Conservation (phyloP, 495 filamentous ascomycete species). For the Patellaria atrata region DNA sequence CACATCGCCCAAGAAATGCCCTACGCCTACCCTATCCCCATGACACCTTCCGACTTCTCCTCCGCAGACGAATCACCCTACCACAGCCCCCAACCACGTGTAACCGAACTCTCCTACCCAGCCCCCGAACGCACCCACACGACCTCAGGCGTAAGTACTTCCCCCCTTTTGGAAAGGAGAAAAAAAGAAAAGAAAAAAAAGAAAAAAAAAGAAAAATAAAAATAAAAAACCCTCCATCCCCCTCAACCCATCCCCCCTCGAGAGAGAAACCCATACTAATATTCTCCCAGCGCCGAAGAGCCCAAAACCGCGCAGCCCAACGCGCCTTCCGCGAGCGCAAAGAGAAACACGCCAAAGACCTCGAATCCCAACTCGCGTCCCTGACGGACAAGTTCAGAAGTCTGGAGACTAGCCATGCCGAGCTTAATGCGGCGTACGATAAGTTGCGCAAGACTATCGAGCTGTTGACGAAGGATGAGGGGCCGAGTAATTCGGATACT, state of each 20-base stretch:
- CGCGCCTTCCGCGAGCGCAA: constrained; percentile 38
- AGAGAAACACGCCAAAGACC: constrained; percentile 33
- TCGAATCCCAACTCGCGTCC: constrained; percentile 23
- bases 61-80: constrained; percentile 23
- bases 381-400: constrained; percentile 20
- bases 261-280: constrained; percentile 4
- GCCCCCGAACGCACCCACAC: constrained; percentile 14
- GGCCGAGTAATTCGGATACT: constrained; percentile 17
- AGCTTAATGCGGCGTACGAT: constrained; percentile 22
- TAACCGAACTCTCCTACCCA: constrained; percentile 4
- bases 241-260: not conserved
- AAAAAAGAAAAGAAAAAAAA: no score
- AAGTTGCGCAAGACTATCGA: constrained; percentile 25
- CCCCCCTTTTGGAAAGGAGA: no score
- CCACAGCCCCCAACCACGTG: constrained; percentile 17
- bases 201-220: no score
- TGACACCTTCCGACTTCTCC: constrained; percentile 21
- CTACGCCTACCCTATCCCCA: constrained; percentile 14
- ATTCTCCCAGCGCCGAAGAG: constrained; percentile 12
- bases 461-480: constrained; percentile 19
- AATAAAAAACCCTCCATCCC: no score
- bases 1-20: constrained; percentile 18
- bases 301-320: constrained; percentile 26
- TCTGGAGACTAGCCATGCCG: constrained; percentile 16
- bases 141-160: constrained; percentile 18